Percentiles rank a stretch among this genome's conserved stretches.
phyloP scores from a whole-genome alignment of 257 asterid species.

The Solanum lignicaule region DNA sequence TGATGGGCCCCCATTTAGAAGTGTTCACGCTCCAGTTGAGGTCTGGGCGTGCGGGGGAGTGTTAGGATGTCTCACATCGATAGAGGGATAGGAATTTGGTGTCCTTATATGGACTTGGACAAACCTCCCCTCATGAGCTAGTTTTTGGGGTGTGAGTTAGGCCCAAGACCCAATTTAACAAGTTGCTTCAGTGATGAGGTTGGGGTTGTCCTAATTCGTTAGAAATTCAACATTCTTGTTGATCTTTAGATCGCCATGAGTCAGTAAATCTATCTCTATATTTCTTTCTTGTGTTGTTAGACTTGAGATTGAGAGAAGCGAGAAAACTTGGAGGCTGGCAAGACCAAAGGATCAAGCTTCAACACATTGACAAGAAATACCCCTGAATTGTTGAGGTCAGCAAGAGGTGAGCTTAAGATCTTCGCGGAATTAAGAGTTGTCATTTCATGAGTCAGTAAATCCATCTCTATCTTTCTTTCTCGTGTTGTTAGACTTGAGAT shows the following conservation, averaged over 20 bases:
- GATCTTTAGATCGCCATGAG: background rate
- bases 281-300: conserved; percentile 19
- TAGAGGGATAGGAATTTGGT: too few species aligned
- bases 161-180: too few species aligned
- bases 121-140: too few species aligned
- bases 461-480: background rate
- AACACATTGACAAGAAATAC: conserved; percentile 87
- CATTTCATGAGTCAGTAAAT: background rate
- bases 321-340: conserved; percentile 80
- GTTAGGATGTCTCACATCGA: too few species aligned
- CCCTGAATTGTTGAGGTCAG: conserved; percentile 81
- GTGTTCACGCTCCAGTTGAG: too few species aligned
- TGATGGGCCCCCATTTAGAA: too few species aligned
- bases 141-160: too few species aligned
- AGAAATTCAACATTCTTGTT: background rate
- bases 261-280: background rate
- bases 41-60: too few species aligned
- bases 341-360: conserved; percentile 85
- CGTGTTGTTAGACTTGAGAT: conserved; percentile 52
- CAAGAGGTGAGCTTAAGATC: conserved; percentile 41
- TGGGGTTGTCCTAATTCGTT: background rate
- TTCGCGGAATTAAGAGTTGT: background rate
- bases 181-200: conserved; percentile 78
- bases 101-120: too few species aligned
- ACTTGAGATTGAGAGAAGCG: conserved; percentile 83